Evolutionary conservation across 1,139 yeast genomes (phyloP), one percentile per base, ranked within the genome.

Genomic region (Arxiozyma bovina): DNA sequence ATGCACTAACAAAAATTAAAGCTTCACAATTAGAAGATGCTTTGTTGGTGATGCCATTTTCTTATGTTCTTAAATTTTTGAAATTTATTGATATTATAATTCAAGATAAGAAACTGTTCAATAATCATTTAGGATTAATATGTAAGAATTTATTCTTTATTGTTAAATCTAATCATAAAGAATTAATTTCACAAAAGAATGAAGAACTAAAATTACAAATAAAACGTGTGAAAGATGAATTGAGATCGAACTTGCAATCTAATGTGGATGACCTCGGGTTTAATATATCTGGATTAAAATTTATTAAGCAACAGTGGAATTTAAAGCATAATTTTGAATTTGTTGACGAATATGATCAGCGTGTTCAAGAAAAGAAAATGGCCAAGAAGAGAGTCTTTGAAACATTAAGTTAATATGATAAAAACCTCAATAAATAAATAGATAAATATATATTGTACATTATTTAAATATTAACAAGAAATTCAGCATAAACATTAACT

Each of bases 1-100:
- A 83, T 53, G 83, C 83, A 0, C 69, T 91, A 34, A 68, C 74
- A 46, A 81, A 81, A 63, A 87, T 93, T 70, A 85, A 79, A 63
- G 81, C 96, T 0, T 79, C 96, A 0, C 96, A 93, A 65, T 73
- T 93, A 49, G 97, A 91, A 64, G 99, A 93, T 71, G 96, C 98
- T 0, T 76, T 93, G 55, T 73, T 93, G 52, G 95, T 94, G 1
- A 74, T 93, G 54, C 97, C 99, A 42, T 91, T 93, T 65, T 89
- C 96, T 17, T 87, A 85, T 69, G 84, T 91, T 2, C 71, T 84
- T 57, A 80, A 81, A 60, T 75, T 93, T 53, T 76, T 93, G 60
- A 77, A 77, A 62, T 87, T 90, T 63, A 80, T 91, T 58, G 85
- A 84, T 61, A 75, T 81, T 44, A 90, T 96, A 90, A 82, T 95